Conservation (phyloP, 371 early-diverging fungal genomes). For the Coemansia sp. region DNA sequence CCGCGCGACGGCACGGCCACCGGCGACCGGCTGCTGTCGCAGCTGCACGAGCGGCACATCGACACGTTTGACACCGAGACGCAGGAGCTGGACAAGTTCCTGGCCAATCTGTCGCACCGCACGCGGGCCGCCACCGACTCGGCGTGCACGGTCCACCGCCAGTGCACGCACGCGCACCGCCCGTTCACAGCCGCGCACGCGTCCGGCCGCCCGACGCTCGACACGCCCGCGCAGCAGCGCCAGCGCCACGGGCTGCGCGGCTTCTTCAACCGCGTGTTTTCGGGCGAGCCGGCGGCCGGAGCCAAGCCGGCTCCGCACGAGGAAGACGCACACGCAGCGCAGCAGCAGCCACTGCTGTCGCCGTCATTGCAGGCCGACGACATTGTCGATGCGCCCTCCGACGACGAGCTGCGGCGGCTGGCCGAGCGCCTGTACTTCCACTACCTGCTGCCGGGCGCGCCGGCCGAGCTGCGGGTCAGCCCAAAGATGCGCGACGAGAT, state of each 20-base stretch:
- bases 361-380: not conserved
- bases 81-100: constrained; percentile 35
- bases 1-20: not conserved
- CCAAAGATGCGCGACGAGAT: constrained; percentile 41
- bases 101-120: constrained; percentile 27
- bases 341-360: not conserved
- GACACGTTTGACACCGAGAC: constrained; percentile 34
- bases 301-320: not conserved
- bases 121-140: constrained; percentile 24
- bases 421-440: constrained; percentile 42
- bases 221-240: constrained; percentile 12
- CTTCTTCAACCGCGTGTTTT: constrained; percentile 41
- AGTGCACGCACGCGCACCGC: constrained; percentile 29
- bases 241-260: constrained; percentile 24
- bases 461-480: constrained; percentile 30
- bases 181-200: constrained; percentile 32
- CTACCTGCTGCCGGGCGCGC: constrained; percentile 32
- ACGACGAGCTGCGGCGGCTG: constrained; percentile 40
- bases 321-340: not conserved
- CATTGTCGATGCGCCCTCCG: constrained; percentile 11
- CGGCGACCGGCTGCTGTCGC: constrained; percentile 2
- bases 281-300: constrained; percentile 20
- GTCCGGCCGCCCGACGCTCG: constrained; percentile 24
- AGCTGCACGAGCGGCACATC: constrained; percentile 10
- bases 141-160: constrained; percentile 23